These are phyloP conservation scores for Ganoderma lingzhi DNA, from an alignment of 1,284 basidiomycete species.

Conservation along the genomic window DNA sequence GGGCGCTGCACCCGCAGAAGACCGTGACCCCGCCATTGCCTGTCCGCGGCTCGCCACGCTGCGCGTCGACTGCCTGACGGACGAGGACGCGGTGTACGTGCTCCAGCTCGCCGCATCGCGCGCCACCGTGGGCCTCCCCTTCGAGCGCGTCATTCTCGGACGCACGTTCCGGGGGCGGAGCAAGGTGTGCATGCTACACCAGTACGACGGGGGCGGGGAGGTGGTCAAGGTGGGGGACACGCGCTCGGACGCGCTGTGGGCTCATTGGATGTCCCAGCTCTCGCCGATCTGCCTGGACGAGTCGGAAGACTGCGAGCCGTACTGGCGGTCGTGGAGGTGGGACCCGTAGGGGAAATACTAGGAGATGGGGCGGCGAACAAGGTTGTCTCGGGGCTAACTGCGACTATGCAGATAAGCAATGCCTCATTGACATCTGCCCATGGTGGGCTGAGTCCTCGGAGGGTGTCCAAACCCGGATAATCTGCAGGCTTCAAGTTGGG, in stretches of 20 bases:
- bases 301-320: conserved; percentile 10
- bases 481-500: not conserved
- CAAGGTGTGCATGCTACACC: not conserved
- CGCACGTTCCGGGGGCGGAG: not conserved
- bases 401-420: not conserved
- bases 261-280: conserved; percentile 4
- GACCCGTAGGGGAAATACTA: not conserved
- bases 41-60: conserved; percentile 4
- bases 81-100: conserved; percentile 5
- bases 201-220: not conserved
- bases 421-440: not conserved
- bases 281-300: conserved; percentile 6
- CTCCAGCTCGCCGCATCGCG: conserved; percentile 4
- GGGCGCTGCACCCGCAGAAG: not conserved
- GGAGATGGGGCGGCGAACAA: not conserved
- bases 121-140: not conserved
- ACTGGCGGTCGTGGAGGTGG: conserved; percentile 10
- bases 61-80: conserved; percentile 7
- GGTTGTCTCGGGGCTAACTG: not conserved
- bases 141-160: not conserved
- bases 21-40: not conserved
- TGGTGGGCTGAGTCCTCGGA: not conserved
- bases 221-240: conserved; percentile 3
- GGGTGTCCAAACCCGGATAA: not conserved
- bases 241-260: conserved; percentile 3